Conservation (phyloP, 208 protist genomes). For the Porcisia deanei region DNA sequence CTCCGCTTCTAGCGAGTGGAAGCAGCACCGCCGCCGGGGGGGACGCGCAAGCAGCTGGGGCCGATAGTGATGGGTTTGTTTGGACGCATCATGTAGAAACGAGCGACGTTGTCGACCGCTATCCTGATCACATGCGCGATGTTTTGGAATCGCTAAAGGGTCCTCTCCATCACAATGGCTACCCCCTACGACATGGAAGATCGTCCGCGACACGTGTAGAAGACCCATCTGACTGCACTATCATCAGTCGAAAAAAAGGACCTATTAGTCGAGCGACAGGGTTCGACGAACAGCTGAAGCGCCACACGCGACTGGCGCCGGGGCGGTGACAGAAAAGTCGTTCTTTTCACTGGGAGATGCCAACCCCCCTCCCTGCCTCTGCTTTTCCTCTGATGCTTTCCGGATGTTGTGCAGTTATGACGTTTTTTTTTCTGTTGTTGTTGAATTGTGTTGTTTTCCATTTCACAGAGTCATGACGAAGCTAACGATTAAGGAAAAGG, state of each 20-base stretch:
- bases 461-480: too few species aligned
- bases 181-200: neutral
- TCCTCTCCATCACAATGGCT: slow-evolving; percentile 8
- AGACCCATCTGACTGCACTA: slow-evolving; percentile 24
- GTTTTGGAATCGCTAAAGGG: slow-evolving; percentile 68
- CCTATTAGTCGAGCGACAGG: slow-evolving; percentile 71
- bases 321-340: slow-evolving; percentile 34
- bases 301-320: slow-evolving; percentile 50
- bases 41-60: neutral
- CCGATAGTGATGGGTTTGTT: slow-evolving; percentile 29
- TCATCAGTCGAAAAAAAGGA: slow-evolving; percentile 85
- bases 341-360: neutral
- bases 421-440: too few species aligned
- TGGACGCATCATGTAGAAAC: slow-evolving; percentile 80
- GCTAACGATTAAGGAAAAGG: too few species aligned
- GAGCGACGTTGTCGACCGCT: slow-evolving; percentile 72
- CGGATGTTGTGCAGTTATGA: too few species aligned
- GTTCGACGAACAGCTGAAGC: slow-evolving; percentile 51
- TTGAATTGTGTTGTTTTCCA: too few species aligned
- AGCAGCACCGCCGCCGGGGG: neutral
- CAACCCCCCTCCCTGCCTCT: too few species aligned
- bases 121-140: slow-evolving; percentile 80
- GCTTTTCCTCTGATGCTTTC: too few species aligned
- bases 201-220: neutral
- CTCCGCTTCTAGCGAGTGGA: slow-evolving; percentile 16